These are phyloP conservation scores for Collybiopsis luxurians DNA, from an alignment of 768 basidiomycete genomes.

Conservation along the genomic window DNA sequence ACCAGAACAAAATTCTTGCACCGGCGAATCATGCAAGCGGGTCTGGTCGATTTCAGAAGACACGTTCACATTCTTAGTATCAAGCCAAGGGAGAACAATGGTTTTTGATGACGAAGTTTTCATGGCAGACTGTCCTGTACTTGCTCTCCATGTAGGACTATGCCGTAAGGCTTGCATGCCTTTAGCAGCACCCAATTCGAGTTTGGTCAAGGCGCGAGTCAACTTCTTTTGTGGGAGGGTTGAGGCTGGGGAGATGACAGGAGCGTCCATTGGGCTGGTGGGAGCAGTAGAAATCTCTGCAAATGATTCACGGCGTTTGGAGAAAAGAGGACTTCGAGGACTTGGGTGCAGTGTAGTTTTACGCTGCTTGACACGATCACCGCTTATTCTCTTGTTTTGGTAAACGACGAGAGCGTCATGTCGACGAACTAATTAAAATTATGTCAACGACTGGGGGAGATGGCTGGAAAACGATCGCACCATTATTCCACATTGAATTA, in stretches of 20 bases:
- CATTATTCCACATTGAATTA: conserved; percentile 28
- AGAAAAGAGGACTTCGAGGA: neutral
- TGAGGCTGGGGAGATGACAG: neutral
- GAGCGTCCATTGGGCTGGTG: neutral
- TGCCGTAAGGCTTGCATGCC: neutral
- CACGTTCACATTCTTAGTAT: neutral
- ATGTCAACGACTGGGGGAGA: neutral
- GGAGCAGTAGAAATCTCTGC: neutral
- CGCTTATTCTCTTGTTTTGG: conserved; percentile 21
- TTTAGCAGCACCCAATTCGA: neutral
- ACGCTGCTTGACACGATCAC: conserved; percentile 14
- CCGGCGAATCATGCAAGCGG: conserved; percentile 27
- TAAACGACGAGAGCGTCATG: conserved; percentile 16
- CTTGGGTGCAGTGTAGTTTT: conserved; percentile 12
- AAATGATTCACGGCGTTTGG: neutral
- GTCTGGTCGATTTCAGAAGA: conserved; percentile 12
- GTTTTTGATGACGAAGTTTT: conserved; percentile 5
- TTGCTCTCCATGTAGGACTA: neutral
- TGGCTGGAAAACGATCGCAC: conserved; percentile 17
- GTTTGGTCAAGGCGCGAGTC: neutral
- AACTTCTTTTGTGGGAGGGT: neutral
- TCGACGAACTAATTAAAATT: neutral
- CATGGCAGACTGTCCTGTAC: neutral
- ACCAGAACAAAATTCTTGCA: conserved; percentile 29
- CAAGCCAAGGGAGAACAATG: conserved; percentile 9